These are phyloP conservation scores for Colletotrichum salicis DNA, from an alignment of 2,329 filamentous ascomycete species.

Conservation along the genomic window DNA sequence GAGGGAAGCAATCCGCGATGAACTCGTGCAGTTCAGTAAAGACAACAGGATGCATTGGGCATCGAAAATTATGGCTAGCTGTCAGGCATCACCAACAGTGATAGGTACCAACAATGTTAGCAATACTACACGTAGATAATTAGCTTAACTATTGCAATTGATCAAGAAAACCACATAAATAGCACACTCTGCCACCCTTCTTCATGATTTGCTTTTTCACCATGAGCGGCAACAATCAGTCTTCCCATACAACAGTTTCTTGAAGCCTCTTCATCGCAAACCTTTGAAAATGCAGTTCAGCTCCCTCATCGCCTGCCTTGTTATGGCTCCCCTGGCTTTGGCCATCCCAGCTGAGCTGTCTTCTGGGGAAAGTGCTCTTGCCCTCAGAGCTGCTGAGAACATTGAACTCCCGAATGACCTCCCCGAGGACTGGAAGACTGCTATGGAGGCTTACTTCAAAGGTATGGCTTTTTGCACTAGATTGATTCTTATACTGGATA, in stretches of 20 bases:
- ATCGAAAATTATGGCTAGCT: no score
- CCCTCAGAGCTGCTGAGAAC: neutral
- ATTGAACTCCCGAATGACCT: conserved; percentile 12
- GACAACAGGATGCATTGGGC: no score
- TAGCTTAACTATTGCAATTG: neutral
- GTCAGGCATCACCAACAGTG: no score
- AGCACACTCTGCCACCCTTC: neutral
- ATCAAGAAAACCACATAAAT: neutral
- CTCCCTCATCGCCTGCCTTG: neutral
- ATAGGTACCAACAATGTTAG: no score
- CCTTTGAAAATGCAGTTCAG: neutral
- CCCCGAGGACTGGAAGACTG: conserved; percentile 15
- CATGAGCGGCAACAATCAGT: neutral
- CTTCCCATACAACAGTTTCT: neutral
- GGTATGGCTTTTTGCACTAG: neutral
- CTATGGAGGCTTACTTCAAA: conserved; percentile 7
- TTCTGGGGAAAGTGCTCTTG: neutral
- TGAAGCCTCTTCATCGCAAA: neutral
- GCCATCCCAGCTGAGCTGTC: conserved; percentile 8
- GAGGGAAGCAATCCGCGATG: no score
- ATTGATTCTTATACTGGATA: neutral
- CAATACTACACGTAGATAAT: no score
- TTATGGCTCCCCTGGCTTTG: neutral
- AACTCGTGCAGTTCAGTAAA: no score
- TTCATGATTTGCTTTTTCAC: neutral